Evolutionary conservation across 345 rosid species (phyloP).

Genomic region (Salix dunnii): DNA sequence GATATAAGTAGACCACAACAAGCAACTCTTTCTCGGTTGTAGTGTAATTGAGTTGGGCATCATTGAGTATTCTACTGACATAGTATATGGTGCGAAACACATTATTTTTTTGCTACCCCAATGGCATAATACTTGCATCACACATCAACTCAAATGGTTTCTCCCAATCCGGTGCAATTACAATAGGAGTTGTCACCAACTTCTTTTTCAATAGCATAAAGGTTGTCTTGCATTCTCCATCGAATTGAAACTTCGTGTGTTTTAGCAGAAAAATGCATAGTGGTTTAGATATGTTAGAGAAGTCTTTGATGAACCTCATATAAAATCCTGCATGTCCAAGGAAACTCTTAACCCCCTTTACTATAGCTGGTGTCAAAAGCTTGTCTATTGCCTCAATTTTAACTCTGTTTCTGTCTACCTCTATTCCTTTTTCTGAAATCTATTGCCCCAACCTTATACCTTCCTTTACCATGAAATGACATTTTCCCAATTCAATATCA

Average conservation of each 20-base stretch:
- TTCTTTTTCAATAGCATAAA: neutral
- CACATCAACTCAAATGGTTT: neutral
- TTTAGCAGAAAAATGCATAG: neutral
- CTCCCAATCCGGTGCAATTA: neutral
- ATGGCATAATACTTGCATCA: neutral
- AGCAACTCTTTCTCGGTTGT: neutral
- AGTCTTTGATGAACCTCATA: neutral
- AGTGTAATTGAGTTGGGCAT: neutral
- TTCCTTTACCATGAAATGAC: no score
- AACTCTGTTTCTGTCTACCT: no score
- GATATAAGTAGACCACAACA: neutral
- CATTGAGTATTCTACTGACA: neutral
- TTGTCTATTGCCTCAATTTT: no score
- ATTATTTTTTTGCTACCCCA: neutral
- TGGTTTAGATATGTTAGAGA: neutral
- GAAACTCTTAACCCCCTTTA: no score
- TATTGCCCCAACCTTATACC: no score
- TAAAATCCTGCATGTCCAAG: neutral
- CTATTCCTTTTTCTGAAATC: no score
- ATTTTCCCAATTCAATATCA: no score
- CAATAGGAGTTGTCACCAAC: neutral
- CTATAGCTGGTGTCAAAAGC: no score
- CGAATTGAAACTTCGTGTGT: neutral
- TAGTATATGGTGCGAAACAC: neutral
- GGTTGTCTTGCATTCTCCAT: neutral